phyloP scores from a whole-genome alignment of 352 stramenopile genomes.

The Phytophthora aleatoria region DNA sequence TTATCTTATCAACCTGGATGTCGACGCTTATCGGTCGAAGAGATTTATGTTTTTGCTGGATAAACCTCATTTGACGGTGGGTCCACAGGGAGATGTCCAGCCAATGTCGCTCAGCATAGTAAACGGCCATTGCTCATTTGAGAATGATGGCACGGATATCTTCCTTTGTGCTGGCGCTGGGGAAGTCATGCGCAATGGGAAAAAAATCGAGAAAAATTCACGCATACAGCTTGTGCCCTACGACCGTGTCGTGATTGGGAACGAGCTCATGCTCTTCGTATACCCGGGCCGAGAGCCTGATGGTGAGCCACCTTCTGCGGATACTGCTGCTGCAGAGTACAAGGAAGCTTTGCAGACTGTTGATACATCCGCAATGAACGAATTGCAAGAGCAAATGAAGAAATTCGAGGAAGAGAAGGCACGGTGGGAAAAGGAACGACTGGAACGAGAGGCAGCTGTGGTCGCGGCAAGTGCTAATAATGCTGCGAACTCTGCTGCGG shows the following conservation, averaged over 20 bases:
- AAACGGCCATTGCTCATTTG: constrained; percentile 85
- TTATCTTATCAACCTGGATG: constrained; percentile 94
- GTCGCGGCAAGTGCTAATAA: constrained; percentile 33
- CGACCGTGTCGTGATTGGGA: constrained; percentile 85
- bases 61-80: constrained; percentile 54
- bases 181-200: constrained; percentile 90
- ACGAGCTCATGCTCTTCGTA: constrained; percentile 89
- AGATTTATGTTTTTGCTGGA: constrained; percentile 93
- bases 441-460: constrained; percentile 43
- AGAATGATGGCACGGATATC: constrained; percentile 50
- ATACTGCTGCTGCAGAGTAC: constrained; percentile 89
- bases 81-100: constrained; percentile 90
- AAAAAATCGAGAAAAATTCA: constrained; percentile 54
- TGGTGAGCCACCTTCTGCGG: constrained; percentile 67
- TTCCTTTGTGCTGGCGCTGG: constrained; percentile 73
- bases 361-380: constrained; percentile 71
- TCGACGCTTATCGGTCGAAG: constrained; percentile 92
- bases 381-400: constrained; percentile 90
- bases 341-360: constrained; percentile 82
- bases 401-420: constrained; percentile 90
- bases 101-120: constrained; percentile 92
- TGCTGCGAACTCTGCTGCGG: constrained; percentile 17
- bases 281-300: constrained; percentile 55
- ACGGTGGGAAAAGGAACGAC: constrained; percentile 87
- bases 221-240: constrained; percentile 56